phyloP scores from a whole-genome alignment of 768 basidiomycete genomes.

The Crucibulum laeve region DNA sequence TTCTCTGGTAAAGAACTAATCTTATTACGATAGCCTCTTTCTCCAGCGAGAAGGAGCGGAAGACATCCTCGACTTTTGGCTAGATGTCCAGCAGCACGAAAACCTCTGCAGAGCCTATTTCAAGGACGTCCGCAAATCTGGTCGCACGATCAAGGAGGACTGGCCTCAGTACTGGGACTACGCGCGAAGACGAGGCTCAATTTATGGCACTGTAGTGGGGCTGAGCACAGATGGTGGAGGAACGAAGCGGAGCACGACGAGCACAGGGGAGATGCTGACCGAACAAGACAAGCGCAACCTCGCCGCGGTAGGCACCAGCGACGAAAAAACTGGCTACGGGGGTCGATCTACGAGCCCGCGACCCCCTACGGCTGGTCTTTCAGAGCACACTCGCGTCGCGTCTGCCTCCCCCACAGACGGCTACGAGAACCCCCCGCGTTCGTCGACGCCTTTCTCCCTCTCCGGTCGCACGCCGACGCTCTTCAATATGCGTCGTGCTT shows the following conservation, averaged over 20 bases:
- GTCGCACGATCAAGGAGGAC: slow-evolving; percentile 88
- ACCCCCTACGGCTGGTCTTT: slow-evolving; percentile 38
- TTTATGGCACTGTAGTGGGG: slow-evolving; percentile 88
- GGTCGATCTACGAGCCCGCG: slow-evolving; percentile 58
- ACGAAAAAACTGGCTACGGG: slow-evolving; percentile 42
- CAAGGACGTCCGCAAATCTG: slow-evolving; percentile 96
- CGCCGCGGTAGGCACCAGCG: slow-evolving; percentile 32
- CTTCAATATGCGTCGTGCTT: slow-evolving; percentile 72
- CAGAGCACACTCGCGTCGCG: slow-evolving; percentile 41
- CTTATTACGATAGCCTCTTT: slow-evolving; percentile 64
- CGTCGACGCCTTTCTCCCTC: slow-evolving; percentile 76
- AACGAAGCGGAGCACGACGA: slow-evolving; percentile 77
- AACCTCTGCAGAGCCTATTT: slow-evolving; percentile 98
- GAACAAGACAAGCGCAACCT: slow-evolving; percentile 72
- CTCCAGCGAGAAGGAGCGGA: slow-evolving; percentile 94
- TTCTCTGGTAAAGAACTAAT: neutral
- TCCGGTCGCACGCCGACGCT: slow-evolving; percentile 73
- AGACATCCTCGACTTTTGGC: slow-evolving; percentile 97
- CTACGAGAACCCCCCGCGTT: slow-evolving; percentile 44
- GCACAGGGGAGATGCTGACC: slow-evolving; percentile 66
- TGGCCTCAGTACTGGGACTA: slow-evolving; percentile 99
- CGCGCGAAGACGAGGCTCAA: slow-evolving; percentile 86
- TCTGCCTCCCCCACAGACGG: slow-evolving; percentile 40
- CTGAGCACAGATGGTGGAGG: slow-evolving; percentile 50
- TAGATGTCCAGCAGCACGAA: slow-evolving; percentile 99